Conservation (phyloP, 768 basidiomycete species). For the Podaxis mareebaensis region DNA sequence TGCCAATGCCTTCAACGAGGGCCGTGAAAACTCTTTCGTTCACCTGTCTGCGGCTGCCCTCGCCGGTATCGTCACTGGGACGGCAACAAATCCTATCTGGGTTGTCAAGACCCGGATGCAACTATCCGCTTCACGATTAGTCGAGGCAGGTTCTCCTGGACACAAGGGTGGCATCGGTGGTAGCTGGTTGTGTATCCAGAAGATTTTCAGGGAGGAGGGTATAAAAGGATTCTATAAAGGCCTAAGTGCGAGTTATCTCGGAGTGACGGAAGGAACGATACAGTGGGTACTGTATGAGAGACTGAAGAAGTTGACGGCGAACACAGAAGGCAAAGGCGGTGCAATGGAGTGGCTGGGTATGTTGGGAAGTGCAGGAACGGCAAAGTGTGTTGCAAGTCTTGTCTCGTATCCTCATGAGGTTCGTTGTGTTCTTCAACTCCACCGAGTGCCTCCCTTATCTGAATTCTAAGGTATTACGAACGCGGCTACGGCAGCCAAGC, state of each 20-base stretch:
- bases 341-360: conserved; percentile 74
- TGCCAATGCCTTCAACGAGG: conserved; percentile 76
- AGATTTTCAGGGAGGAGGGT: conserved; percentile 82
- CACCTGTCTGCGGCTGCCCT: conserved; percentile 85
- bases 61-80: conserved; percentile 85
- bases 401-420: conserved; percentile 99
- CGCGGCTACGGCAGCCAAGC: conserved; percentile 86
- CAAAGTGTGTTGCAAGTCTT: conserved; percentile 90
- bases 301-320: conserved; percentile 69
- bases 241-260: conserved; percentile 90
- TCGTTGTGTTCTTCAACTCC: conserved; percentile 24
- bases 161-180: conserved; percentile 42
- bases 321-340: conserved; percentile 56
- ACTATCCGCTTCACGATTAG: conserved; percentile 37
- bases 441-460: conserved; percentile 1
- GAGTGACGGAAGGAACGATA: conserved; percentile 94
- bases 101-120: conserved; percentile 98
- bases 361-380: conserved; percentile 87
- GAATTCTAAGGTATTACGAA: conserved; percentile 74
- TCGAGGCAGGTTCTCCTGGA: conserved; percentile 20
- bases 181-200: conserved; percentile 61
- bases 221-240: conserved; percentile 92
- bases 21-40: conserved; percentile 80
- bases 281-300: conserved; percentile 98
- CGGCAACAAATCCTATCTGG: conserved; percentile 98